phyloP scores from a whole-genome alignment of 768 basidiomycete species.

The Strobilomyces echinocephalus region DNA sequence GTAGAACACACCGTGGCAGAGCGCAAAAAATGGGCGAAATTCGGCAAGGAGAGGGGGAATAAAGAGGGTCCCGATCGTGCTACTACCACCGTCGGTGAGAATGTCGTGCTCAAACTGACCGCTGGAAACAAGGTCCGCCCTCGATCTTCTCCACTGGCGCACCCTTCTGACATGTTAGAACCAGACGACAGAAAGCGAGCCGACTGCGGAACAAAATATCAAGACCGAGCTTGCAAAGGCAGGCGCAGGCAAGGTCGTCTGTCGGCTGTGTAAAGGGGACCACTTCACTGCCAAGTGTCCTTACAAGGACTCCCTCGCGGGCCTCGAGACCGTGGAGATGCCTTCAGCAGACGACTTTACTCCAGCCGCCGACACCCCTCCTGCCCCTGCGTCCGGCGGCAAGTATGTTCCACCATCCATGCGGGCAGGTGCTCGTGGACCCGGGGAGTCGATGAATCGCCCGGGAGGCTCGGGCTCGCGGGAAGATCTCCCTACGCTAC shows the following conservation, averaged over 20 bases:
- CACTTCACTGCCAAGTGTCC: conserved; percentile 99
- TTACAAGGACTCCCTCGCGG: conserved; percentile 89
- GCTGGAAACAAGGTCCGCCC: conserved; percentile 57
- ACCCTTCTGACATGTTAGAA: not conserved
- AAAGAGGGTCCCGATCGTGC: conserved; percentile 86
- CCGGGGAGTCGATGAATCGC: conserved; percentile 69
- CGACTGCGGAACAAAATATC: conserved; percentile 56
- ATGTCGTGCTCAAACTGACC: conserved; percentile 56
- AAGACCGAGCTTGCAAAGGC: conserved; percentile 65
- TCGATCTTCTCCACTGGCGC: not conserved
- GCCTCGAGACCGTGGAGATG: conserved; percentile 53
- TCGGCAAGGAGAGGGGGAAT: conserved; percentile 86
- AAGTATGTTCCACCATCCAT: conserved; percentile 96
- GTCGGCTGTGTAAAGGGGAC: conserved; percentile 92
- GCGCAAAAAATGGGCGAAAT: conserved; percentile 89
- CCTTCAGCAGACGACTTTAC: conserved; percentile 35
- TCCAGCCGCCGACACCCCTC: conserved; percentile 31
- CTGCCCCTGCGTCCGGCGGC: conserved; percentile 44
- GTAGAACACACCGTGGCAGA: conserved; percentile 96
- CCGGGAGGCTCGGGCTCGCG: conserved; percentile 48
- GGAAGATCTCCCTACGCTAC: conserved; percentile 93
- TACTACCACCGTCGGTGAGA: conserved; percentile 88
- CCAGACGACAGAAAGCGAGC: conserved; percentile 64
- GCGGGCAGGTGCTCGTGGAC: conserved; percentile 63
- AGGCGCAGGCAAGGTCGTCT: conserved; percentile 84